phyloP scores from a whole-genome alignment of 805 yeast species.

The Cyberlindnera japonica region DNA sequence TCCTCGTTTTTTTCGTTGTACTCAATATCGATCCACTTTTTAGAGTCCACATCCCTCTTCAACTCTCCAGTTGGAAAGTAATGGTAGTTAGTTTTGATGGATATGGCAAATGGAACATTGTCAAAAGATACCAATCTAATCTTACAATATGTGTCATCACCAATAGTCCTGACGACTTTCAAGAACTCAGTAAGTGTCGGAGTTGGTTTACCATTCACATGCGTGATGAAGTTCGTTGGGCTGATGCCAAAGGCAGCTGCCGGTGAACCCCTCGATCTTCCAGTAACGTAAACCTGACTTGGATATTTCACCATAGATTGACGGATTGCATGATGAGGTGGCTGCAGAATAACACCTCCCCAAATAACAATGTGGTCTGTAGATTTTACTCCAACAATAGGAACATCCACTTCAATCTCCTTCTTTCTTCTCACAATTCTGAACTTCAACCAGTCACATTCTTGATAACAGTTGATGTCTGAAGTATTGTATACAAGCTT shows the following conservation, averaged over 20 bases:
- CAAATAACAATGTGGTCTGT: constrained; percentile 71
- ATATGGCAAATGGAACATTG: constrained; percentile 79
- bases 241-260: constrained; percentile 77
- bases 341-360: constrained; percentile 81
- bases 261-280: constrained; percentile 78
- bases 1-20: constrained; percentile 36
- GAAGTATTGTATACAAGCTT: constrained; percentile 60
- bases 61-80: constrained; percentile 75
- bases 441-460: constrained; percentile 45
- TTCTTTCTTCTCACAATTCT: constrained; percentile 69
- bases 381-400: constrained; percentile 57
- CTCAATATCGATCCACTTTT: constrained; percentile 54
- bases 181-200: constrained; percentile 67
- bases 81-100: constrained; percentile 83
- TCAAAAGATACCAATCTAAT: constrained; percentile 81
- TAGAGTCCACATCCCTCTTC: constrained; percentile 42
- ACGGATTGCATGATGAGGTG: constrained; percentile 90
- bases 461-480: constrained; percentile 43
- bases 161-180: constrained; percentile 60
- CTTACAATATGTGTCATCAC: constrained; percentile 78
- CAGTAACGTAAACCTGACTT: constrained; percentile 77
- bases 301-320: constrained; percentile 78
- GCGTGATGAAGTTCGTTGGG: constrained; percentile 82
- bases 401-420: constrained; percentile 56
- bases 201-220: constrained; percentile 75